phyloP scores from a whole-genome alignment of 768 basidiomycete species.

The Gautieria morchelliformis region DNA sequence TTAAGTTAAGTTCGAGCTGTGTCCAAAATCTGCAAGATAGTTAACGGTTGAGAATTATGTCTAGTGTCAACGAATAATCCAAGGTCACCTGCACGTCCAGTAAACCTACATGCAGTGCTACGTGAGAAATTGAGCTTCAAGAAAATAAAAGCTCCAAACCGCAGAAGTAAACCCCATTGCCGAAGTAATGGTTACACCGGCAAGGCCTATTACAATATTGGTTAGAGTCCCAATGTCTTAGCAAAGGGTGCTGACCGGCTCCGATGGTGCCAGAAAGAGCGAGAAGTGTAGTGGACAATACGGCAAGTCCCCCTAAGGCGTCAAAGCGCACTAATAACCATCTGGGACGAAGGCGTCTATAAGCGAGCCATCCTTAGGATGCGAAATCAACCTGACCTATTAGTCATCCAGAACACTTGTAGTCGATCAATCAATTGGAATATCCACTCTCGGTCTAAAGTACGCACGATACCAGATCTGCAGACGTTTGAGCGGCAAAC shows the following conservation, averaged over 20 bases:
- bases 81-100: constrained; percentile 34
- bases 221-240: not conserved
- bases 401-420: constrained; percentile 75
- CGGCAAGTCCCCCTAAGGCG: constrained; percentile 58
- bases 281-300: constrained; percentile 69
- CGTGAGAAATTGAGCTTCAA: not conserved
- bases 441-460: not conserved
- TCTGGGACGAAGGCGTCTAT: not conserved
- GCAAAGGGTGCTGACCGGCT: constrained; percentile 28
- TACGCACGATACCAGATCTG: constrained; percentile 60
- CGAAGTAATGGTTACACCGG: constrained; percentile 60
- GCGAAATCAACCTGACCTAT: constrained; percentile 27
- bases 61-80: not conserved
- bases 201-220: constrained; percentile 29
- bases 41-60: not conserved
- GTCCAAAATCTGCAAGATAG: constrained; percentile 24
- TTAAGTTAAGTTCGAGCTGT: constrained; percentile 64
- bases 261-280: constrained; percentile 44
- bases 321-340: constrained; percentile 85
- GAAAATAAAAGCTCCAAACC: constrained; percentile 9
- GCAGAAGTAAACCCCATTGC: constrained; percentile 51
- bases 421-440: not conserved
- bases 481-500: not conserved
- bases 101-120: constrained; percentile 23
- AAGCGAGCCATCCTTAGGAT: not conserved